Evolutionary conservation across 106 monocot genomes (phyloP).

Genomic region (Dioscorea dumetorum): DNA sequence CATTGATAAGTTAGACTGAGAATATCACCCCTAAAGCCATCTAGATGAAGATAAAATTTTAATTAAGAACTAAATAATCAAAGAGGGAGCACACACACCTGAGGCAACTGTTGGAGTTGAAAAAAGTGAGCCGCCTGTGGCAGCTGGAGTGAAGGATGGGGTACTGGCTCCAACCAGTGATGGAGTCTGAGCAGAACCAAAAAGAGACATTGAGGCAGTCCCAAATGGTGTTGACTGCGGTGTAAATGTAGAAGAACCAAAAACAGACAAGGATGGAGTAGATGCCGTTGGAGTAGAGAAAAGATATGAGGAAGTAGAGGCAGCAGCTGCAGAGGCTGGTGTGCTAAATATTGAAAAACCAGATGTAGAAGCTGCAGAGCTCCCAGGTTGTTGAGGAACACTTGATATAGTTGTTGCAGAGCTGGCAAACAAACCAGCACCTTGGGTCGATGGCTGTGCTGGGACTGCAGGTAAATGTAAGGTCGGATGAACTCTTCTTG

Average conservation of each 20-base stretch:
- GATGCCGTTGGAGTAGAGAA: constrained; percentile 34
- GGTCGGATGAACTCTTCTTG: constrained; percentile 93
- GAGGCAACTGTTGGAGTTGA: constrained; percentile 44
- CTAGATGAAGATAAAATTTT: no score
- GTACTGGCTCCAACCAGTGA: constrained; percentile 51
- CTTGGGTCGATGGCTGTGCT: constrained; percentile 38
- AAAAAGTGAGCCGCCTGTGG: constrained; percentile 45
- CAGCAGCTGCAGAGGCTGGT: constrained; percentile 19
- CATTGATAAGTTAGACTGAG: no score
- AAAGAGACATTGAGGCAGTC: constrained; percentile 40
- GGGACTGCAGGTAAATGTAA: constrained; percentile 72
- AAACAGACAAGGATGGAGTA: constrained; percentile 27
- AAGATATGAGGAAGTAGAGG: constrained; percentile 20
- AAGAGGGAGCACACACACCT: constrained; percentile 18
- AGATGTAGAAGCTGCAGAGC: constrained; percentile 22
- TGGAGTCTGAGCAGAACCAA: constrained; percentile 56
- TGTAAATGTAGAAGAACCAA: constrained; percentile 44
- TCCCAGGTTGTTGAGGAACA: constrained; percentile 32
- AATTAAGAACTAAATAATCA: no score
- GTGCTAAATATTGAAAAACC: constrained; percentile 34
- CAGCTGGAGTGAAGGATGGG: constrained; percentile 38
- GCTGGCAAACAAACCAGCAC: constrained; percentile 29
- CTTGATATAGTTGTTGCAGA: constrained; percentile 24
- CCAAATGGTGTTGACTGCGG: constrained; percentile 65
- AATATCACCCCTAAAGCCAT: no score